phyloP scores from a whole-genome alignment of 768 basidiomycete species.

The Mycena capillaripes region DNA sequence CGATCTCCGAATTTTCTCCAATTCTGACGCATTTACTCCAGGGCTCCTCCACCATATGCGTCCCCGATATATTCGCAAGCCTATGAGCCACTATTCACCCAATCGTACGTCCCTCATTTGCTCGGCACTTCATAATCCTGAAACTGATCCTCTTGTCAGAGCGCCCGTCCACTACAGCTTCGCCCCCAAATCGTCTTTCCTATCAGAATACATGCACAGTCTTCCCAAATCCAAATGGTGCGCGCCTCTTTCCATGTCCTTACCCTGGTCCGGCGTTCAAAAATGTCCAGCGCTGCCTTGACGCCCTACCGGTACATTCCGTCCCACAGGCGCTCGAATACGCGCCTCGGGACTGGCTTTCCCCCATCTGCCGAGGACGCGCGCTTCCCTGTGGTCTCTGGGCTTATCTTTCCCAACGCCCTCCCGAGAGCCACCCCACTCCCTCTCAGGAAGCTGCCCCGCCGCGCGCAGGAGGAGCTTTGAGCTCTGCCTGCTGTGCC shows the following conservation, averaged over 20 bases:
- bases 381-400: slow-evolving; percentile 3
- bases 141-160: not conserved
- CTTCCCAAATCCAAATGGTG: not conserved
- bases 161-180: slow-evolving; percentile 1
- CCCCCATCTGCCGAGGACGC: not conserved
- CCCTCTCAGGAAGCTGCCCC: not conserved
- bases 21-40: too few species aligned
- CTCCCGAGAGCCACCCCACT: not conserved
- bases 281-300: not conserved
- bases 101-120: not conserved
- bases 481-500: too few species aligned
- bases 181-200: slow-evolving; percentile 5
- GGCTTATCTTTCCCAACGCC: slow-evolving; percentile 4
- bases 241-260: not conserved
- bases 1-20: too few species aligned
- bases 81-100: not conserved
- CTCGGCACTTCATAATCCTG: too few species aligned
- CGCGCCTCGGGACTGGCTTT: not conserved
- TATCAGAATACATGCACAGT: slow-evolving; percentile 3
- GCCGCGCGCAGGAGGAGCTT: not conserved
- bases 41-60: too few species aligned
- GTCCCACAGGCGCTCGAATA: not conserved
- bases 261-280: not conserved
- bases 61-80: not conserved
- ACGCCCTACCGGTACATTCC: slow-evolving; percentile 1